Conservation (phyloP, 2,329 filamentous ascomycete species). For the Talaromyces funiculosus region DNA sequence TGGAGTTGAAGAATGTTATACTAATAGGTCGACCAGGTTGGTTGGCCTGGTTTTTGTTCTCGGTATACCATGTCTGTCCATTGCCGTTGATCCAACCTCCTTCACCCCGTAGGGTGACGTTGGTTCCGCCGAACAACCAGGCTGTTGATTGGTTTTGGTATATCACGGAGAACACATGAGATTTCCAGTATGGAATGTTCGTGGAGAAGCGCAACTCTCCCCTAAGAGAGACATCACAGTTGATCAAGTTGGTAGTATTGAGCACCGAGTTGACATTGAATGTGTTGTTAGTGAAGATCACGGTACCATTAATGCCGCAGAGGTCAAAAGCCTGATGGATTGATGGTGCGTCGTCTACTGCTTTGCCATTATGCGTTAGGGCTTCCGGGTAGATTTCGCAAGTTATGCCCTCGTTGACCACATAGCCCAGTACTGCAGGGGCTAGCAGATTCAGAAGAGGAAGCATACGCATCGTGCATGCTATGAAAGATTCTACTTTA, state of each 20-base stretch:
- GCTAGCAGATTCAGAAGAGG: not conserved
- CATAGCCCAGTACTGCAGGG: constrained; percentile 12
- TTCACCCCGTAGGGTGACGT: constrained; percentile 47
- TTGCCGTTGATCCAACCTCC: constrained; percentile 56
- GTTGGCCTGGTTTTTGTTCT: constrained; percentile 42
- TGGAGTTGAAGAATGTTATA: constrained; percentile 48
- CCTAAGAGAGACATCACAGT: constrained; percentile 24
- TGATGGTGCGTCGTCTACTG: constrained; percentile 20
- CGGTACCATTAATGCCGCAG: constrained; percentile 24
- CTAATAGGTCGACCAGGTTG: constrained; percentile 47
- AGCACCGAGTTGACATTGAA: constrained; percentile 20
- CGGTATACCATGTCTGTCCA: constrained; percentile 53
- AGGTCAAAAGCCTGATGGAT: constrained; percentile 25
- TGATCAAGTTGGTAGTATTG: constrained; percentile 22
- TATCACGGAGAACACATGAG: constrained; percentile 46
- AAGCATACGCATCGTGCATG: not conserved
- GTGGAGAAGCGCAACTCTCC: constrained; percentile 36
- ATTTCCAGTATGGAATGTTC: constrained; percentile 50
- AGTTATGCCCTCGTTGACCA: constrained; percentile 17
- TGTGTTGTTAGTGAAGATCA: constrained; percentile 24
- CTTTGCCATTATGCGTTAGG: constrained; percentile 16
- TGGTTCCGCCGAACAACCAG: constrained; percentile 51
- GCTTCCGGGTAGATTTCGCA: constrained; percentile 22
- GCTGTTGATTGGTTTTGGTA: constrained; percentile 54
- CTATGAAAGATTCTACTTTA: too few relatives aligned